Evolutionary conservation across 192 early-diverging fungal genomes (phyloP).

Genomic region (Rhizophlyctis rosea): DNA sequence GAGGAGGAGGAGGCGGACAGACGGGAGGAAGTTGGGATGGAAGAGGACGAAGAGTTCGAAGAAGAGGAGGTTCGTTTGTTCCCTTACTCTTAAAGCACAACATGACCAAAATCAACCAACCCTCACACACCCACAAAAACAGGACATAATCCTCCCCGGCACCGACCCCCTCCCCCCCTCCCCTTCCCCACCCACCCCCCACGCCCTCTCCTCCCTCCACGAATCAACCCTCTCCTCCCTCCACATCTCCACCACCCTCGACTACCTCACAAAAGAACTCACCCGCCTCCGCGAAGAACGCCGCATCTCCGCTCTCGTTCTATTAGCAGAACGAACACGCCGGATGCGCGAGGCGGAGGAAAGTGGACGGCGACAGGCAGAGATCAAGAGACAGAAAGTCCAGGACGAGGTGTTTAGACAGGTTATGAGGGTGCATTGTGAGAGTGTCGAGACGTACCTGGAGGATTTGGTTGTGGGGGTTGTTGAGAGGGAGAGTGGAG

Average conservation of each 20-base stretch:
- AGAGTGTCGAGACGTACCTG: slow-evolving; percentile 57
- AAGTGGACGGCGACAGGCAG: slow-evolving; percentile 43
- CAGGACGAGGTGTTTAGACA: slow-evolving; percentile 58
- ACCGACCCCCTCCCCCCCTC: slow-evolving; percentile 2
- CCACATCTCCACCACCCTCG: slow-evolving; percentile 34
- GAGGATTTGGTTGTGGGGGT: slow-evolving; percentile 45
- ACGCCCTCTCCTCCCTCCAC: not conserved
- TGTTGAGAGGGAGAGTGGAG: slow-evolving; percentile 35
- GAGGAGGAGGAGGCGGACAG: no score
- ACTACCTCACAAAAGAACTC: slow-evolving; percentile 57
- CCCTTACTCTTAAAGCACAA: no score
- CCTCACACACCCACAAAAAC: no score
- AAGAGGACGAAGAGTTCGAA: no score
- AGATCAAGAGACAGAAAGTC: slow-evolving; percentile 40
- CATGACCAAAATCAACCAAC: no score
- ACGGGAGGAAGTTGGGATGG: no score
- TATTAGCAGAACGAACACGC: slow-evolving; percentile 55
- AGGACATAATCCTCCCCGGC: slow-evolving; percentile 4
- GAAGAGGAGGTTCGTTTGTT: no score
- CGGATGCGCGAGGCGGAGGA: slow-evolving; percentile 59
- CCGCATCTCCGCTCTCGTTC: slow-evolving; percentile 51
- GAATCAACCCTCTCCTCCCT: slow-evolving; percentile 8
- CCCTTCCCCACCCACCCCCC: not conserved
- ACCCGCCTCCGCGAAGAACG: slow-evolving; percentile 50
- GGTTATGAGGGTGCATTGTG: slow-evolving; percentile 53